Conservation (phyloP, 805 yeast genomes). For the Candida sanyiensis region DNA sequence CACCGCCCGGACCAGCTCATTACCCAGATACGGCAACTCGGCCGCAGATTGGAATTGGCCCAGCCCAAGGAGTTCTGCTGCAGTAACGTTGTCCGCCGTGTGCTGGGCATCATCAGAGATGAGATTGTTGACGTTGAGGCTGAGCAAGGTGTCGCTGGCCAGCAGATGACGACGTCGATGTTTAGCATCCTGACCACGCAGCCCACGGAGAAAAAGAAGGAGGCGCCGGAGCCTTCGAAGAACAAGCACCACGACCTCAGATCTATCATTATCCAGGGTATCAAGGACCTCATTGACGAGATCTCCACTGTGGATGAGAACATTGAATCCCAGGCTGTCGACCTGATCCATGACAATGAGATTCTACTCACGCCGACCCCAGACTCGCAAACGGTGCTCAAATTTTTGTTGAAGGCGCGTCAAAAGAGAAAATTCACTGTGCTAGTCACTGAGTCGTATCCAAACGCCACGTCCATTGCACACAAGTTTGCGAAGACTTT, state of each 20-base stretch:
- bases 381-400: slow-evolving; percentile 79
- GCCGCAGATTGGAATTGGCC: slow-evolving; percentile 63
- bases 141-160: slow-evolving; percentile 23
- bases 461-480: slow-evolving; percentile 75
- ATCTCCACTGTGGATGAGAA: slow-evolving; percentile 85
- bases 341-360: slow-evolving; percentile 90
- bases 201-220: slow-evolving; percentile 8
- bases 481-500: slow-evolving; percentile 75
- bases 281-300: slow-evolving; percentile 88
- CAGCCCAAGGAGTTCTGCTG: slow-evolving; percentile 85
- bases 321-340: slow-evolving; percentile 84
- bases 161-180: slow-evolving; percentile 74
- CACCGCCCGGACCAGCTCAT: slow-evolving; percentile 67
- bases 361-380: slow-evolving; percentile 90
- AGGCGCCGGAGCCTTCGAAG: slow-evolving; percentile 7
- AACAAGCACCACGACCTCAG: slow-evolving; percentile 54
- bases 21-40: slow-evolving; percentile 64
- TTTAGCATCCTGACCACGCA: slow-evolving; percentile 69
- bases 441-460: slow-evolving; percentile 84
- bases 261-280: slow-evolving; percentile 85
- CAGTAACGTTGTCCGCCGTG: slow-evolving; percentile 88
- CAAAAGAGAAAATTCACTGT: slow-evolving; percentile 89
- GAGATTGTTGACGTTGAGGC: slow-evolving; percentile 53
- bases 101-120: slow-evolving; percentile 80
- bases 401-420: slow-evolving; percentile 80